Conservation (phyloP, 176 grass and related monocot genomes). For the Carex myosuroides region DNA sequence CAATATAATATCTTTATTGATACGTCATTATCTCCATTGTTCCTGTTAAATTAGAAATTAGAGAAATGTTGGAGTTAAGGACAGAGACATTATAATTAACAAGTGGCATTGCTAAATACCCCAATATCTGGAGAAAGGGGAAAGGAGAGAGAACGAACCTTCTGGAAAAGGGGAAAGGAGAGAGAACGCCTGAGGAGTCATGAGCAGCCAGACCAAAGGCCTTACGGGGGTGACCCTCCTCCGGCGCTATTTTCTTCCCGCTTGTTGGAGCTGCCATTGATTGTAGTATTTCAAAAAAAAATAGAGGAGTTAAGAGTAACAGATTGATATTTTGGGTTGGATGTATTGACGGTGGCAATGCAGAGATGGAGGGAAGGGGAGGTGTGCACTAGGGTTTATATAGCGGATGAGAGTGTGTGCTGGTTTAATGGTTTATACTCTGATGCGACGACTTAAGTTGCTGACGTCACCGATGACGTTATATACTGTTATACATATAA, state of each 20-base stretch:
- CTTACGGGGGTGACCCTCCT: slow-evolving; percentile 41
- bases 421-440: too few species aligned
- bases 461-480: background rate
- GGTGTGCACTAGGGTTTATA: background rate
- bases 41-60: slow-evolving; percentile 29
- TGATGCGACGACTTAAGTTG: background rate
- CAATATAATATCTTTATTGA: slow-evolving; percentile 67
- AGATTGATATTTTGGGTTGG: background rate
- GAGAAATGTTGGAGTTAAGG: background rate
- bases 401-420: background rate
- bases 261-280: slow-evolving; percentile 32
- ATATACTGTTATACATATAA: background rate
- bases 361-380: background rate
- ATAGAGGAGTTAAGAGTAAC: background rate
- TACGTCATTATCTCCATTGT: slow-evolving; percentile 65
- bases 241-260: background rate
- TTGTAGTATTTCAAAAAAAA: background rate
- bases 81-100: too few species aligned
- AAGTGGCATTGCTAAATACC: background rate
- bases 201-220: slow-evolving; percentile 41
- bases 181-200: slow-evolving; percentile 44
- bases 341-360: background rate
- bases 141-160: slow-evolving; percentile 13
- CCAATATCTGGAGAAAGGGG: background rate
- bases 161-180: slow-evolving; percentile 40